A percentile compares a stretch with the other conserved stretches of the same genome.
Conservation (phyloP, 106 monocot genomes). For the Platanthera zijinensis region DNA sequence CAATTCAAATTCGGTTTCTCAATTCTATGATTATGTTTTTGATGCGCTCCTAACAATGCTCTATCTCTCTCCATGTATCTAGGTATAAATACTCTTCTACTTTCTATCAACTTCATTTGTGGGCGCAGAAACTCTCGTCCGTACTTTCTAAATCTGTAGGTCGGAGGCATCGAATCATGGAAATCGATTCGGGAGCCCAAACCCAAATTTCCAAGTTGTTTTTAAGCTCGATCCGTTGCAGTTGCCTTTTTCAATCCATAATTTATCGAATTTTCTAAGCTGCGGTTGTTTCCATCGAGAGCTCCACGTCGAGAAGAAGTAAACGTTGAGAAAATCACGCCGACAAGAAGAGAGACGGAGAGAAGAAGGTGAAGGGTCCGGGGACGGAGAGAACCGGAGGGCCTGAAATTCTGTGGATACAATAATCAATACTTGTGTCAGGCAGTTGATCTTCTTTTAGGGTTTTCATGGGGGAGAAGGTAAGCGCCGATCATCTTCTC, state of each 20-base stretch:
- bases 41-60: too few species aligned
- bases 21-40: too few species aligned
- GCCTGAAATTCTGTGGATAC: neutral
- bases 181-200: neutral
- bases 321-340: too few species aligned
- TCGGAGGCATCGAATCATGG: neutral
- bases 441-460: neutral
- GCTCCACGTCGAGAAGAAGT: neutral
- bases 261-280: neutral
- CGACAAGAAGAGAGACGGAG: neutral
- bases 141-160: neutral
- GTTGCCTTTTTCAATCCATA: neutral
- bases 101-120: neutral
- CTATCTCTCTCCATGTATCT: too few species aligned
- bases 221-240: conserved; percentile 3
- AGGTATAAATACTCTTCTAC: too few species aligned
- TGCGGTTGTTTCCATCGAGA: neutral
- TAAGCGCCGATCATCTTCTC: neutral
- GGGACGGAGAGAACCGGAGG: neutral
- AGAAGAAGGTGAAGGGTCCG: neutral
- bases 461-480: conserved; percentile 8
- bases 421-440: neutral
- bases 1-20: too few species aligned
- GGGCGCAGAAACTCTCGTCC: neutral
- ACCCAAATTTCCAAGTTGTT: conserved; percentile 4